Base-by-base conservation (phyloP, 805 yeast genomes). In the Saccharomycopsis oosterbeekiorum region DNA sequence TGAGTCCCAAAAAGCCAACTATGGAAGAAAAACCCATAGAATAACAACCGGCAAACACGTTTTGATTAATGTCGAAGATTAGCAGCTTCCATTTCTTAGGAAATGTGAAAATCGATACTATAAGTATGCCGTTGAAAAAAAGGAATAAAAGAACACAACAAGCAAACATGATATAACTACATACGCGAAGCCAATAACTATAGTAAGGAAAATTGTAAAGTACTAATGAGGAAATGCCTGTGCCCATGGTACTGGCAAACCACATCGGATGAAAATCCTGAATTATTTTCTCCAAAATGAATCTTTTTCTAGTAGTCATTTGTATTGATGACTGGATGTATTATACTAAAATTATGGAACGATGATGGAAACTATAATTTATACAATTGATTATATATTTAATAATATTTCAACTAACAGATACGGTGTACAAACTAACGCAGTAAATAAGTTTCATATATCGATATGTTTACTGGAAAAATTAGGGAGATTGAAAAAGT, bases 171-270 rank as follows among this genome's bases (percentile, higher is more conserved):
- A 88, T 77, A 36, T 81, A 74, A 2, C 90, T 86, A 59, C 84
- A 75, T 1, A 78, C 69, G 54, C 73, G 67, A 41, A 86, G 73
- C 90, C 91, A 85, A 11, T 73, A 70, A 0, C 84, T 79, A 1
- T 77, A 78, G 68, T 82, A 87, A 0, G 96, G 90, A 70, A 86
- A 90, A 40, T 75, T 70, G 70, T 82, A 80, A 42, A 91, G 75
- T 3, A 89, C 74, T 43, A 80, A 70, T 3, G 88, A 75, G 1
- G 89, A 75, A 47, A 90, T 88, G 1, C 97, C 96, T 2, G 86
- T 80, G 1, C 96, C 97, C 97, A 91, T 91, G n/a, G 84, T 80
- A 57, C 83, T 76, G 29, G 87, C 85, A 72, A 85, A 89, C 78
- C 84, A 85, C 59, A 63, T 59, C 5, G 64, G 65, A 26, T 61